These are phyloP conservation scores for Nyctanthes arbortristis DNA, from an alignment of 257 asterid genomes.

Conservation along the genomic window DNA sequence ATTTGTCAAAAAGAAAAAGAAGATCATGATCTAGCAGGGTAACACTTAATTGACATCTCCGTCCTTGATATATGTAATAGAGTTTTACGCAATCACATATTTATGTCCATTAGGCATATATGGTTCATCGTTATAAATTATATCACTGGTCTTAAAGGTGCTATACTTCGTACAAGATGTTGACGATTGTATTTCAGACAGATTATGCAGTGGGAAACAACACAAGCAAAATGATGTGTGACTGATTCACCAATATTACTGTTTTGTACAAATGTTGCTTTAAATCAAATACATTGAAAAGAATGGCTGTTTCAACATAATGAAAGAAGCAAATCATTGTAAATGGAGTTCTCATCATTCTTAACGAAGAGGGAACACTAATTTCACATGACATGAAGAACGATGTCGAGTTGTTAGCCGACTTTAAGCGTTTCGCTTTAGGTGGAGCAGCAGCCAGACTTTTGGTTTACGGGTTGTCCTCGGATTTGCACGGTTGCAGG, in stretches of 20 bases:
- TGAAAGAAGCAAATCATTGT: constrained; percentile 20
- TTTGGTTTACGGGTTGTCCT: constrained; percentile 84
- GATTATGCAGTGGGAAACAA: too few species aligned
- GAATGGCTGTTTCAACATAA: constrained; percentile 43
- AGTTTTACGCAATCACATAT: too few species aligned
- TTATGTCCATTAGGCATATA: too few species aligned
- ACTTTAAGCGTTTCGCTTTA: constrained; percentile 25
- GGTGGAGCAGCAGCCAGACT: constrained; percentile 81
- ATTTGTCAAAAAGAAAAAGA: too few species aligned
- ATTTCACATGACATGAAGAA: constrained; percentile 39
- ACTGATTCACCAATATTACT: constrained; percentile 39
- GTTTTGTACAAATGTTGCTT: constrained; percentile 50
- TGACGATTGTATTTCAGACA: too few species aligned
- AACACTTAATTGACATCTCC: too few species aligned
- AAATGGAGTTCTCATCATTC: constrained; percentile 24
- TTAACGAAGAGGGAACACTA: constrained; percentile 25
- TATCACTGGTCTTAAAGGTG: too few species aligned
- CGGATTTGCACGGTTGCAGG: constrained; percentile 85
- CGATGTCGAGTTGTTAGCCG: background rate
- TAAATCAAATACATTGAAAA: constrained; percentile 43
- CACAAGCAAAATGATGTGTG: too few species aligned
- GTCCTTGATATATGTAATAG: too few species aligned
- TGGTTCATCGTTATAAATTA: too few species aligned
- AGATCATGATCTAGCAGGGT: too few species aligned
- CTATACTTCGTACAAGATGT: too few species aligned